phyloP scores from a whole-genome alignment of 75 land plant species.

The Pseudotsuga menziesii region DNA sequence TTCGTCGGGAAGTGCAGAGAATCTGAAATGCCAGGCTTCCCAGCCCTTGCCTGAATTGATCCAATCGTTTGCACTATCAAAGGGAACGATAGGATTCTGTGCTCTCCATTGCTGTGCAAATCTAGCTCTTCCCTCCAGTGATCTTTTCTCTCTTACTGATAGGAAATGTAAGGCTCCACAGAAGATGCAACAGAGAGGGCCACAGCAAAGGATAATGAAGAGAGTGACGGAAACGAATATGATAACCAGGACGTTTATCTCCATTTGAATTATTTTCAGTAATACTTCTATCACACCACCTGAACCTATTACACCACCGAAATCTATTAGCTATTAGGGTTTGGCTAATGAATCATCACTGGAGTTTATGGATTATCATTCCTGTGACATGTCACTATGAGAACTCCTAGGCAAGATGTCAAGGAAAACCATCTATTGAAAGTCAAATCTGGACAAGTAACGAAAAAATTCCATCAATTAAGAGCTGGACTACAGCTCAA shows the following conservation, averaged over 20 bases:
- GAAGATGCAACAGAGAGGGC: slow-evolving; percentile 15
- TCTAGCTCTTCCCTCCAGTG: background rate
- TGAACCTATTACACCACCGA: too few species aligned
- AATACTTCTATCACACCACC: too few species aligned
- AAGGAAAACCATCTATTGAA: too few species aligned
- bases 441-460: too few species aligned
- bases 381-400: too few species aligned
- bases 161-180: background rate
- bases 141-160: background rate
- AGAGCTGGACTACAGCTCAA: too few species aligned
- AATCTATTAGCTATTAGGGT: too few species aligned
- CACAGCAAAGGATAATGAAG: slow-evolving; percentile 5
- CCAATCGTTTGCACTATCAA: background rate
- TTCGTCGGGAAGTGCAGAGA: slow-evolving; percentile 9
- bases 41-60: background rate
- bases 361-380: too few species aligned
- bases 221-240: background rate
- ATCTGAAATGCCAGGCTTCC: slow-evolving; percentile 12
- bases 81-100: slow-evolving; percentile 10
- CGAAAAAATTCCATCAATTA: too few species aligned
- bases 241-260: background rate
- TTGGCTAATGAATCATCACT: too few species aligned
- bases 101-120: slow-evolving; percentile 19
- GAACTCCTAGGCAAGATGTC: too few species aligned
- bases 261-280: too few species aligned